A percentile compares a stretch with the other conserved stretches of the same genome.
Evolutionary conservation across 73 alveolate genomes (phyloP).

Genomic region (Paramecium octaurelia): DNA sequence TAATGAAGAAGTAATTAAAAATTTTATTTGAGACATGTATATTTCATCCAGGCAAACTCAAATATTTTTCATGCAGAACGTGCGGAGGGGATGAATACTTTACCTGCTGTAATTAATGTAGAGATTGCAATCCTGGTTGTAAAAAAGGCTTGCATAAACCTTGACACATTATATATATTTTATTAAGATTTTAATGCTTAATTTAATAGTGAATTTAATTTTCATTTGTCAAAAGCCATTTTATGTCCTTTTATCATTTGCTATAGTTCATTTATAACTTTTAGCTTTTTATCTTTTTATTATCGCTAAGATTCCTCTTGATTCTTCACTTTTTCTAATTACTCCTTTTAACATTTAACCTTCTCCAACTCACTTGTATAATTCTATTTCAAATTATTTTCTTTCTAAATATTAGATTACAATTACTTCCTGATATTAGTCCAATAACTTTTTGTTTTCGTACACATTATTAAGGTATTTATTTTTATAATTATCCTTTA

Average conservation of each 20-base stretch:
- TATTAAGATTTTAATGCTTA: neutral
- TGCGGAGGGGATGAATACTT: slow-evolving; percentile 77
- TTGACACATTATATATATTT: neutral
- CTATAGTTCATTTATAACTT: slow-evolving; percentile 30
- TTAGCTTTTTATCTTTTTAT: slow-evolving; percentile 22
- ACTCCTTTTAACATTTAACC: neutral
- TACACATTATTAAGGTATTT: slow-evolving; percentile 4
- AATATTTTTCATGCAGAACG: slow-evolving; percentile 72
- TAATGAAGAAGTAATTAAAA: neutral
- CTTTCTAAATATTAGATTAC: slow-evolving; percentile 4
- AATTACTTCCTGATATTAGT: slow-evolving; percentile 8
- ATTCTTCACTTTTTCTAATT: neutral
- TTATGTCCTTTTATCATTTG: slow-evolving; percentile 39
- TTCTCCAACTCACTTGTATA: neutral
- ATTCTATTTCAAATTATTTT: neutral
- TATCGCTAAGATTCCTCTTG: slow-evolving; percentile 2
- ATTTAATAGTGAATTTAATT: neutral
- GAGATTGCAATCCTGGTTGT: slow-evolving; percentile 70
- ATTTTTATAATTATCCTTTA: slow-evolving; percentile 36
- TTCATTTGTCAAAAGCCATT: neutral
- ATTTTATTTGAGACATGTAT: slow-evolving; percentile 51
- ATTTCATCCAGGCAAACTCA: slow-evolving; percentile 74
- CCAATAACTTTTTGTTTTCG: neutral
- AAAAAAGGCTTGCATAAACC: slow-evolving; percentile 60
- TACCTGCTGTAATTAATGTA: slow-evolving; percentile 71